phyloP scores from a whole-genome alignment of 2,329 filamentous ascomycete genomes.

The Aspergillus latus region DNA sequence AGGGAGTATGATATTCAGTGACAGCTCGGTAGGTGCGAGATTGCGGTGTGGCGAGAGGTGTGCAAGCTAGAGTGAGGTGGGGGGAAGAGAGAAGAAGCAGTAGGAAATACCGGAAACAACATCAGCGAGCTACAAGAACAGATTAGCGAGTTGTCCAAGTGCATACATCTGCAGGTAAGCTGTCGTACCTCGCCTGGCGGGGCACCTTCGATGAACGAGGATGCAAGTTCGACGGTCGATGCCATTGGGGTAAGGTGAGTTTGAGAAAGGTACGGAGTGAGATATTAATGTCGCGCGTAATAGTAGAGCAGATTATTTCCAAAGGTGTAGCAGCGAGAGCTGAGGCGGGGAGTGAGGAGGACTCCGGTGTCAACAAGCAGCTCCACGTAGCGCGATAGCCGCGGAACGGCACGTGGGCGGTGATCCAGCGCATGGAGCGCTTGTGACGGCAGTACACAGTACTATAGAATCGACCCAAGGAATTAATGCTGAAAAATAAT shows the following conservation, averaged over 20 bases:
- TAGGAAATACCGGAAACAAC: slow-evolving; percentile 65
- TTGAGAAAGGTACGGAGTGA: neutral
- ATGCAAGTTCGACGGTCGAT: slow-evolving; percentile 61
- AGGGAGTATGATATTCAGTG: slow-evolving; percentile 19
- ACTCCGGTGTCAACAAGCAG: slow-evolving; percentile 23
- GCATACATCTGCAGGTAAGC: slow-evolving; percentile 58
- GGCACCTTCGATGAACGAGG: slow-evolving; percentile 88
- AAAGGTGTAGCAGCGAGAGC: neutral
- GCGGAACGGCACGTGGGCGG: slow-evolving; percentile 21
- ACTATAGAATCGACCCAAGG: too few relatives aligned
- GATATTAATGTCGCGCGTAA: neutral
- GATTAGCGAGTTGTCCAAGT: slow-evolving; percentile 15
- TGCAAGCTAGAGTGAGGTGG: neutral
- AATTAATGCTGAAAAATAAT: too few relatives aligned
- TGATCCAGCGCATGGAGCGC: neutral
- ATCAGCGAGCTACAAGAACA: slow-evolving; percentile 41
- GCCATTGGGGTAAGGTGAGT: slow-evolving; percentile 34
- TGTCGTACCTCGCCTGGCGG: slow-evolving; percentile 85
- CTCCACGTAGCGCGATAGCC: slow-evolving; percentile 23
- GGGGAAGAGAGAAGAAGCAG: neutral
- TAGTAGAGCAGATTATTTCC: neutral
- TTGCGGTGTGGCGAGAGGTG: slow-evolving; percentile 1
- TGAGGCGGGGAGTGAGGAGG: slow-evolving; percentile 11
- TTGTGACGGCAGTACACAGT: neutral
- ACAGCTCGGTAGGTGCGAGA: slow-evolving; percentile 14